Percentiles rank a stretch among this genome's conserved stretches.
Conservation (phyloP, 257 asterid species). For the Haberlea rhodopensis region DNA sequence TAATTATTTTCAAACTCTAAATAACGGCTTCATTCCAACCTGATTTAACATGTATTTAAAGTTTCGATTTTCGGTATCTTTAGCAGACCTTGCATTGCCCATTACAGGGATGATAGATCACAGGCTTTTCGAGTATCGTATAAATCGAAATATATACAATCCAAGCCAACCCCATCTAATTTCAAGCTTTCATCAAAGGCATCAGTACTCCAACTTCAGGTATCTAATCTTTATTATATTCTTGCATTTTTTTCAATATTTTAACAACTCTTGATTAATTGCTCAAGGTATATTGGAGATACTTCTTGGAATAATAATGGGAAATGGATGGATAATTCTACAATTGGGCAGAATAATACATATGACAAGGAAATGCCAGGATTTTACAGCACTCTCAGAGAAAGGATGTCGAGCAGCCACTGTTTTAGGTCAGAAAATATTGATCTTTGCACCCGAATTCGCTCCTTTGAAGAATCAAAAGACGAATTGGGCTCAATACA, state of each 20-base stretch:
- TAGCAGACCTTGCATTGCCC: neutral
- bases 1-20: neutral
- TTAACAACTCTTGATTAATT: neutral
- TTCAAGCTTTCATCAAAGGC: slow-evolving; percentile 48
- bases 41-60: slow-evolving; percentile 22
- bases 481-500: slow-evolving; percentile 26
- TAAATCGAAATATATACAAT: slow-evolving; percentile 55
- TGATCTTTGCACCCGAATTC: slow-evolving; percentile 29
- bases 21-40: neutral
- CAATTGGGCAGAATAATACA: slow-evolving; percentile 24
- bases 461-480: slow-evolving; percentile 26
- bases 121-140: slow-evolving; percentile 47
- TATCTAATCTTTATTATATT: slow-evolving; percentile 18
- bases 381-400: slow-evolving; percentile 27
- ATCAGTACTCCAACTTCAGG: slow-evolving; percentile 40
- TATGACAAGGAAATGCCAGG: slow-evolving; percentile 34
- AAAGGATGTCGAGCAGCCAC: slow-evolving; percentile 32
- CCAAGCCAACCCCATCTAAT: slow-evolving; percentile 59
- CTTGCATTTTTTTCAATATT: neutral
- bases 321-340: slow-evolving; percentile 44
- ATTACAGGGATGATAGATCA: slow-evolving; percentile 45
- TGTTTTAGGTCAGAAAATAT: slow-evolving; percentile 29
- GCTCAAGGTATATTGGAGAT: slow-evolving; percentile 45
- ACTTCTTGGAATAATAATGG: slow-evolving; percentile 41
- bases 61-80: slow-evolving; percentile 13